A percentile compares a stretch with the other conserved stretches of the same genome.
These are phyloP conservation scores for Fusarium udum DNA, from an alignment of 2,329 filamentous ascomycete genomes.

Conservation along the genomic window DNA sequence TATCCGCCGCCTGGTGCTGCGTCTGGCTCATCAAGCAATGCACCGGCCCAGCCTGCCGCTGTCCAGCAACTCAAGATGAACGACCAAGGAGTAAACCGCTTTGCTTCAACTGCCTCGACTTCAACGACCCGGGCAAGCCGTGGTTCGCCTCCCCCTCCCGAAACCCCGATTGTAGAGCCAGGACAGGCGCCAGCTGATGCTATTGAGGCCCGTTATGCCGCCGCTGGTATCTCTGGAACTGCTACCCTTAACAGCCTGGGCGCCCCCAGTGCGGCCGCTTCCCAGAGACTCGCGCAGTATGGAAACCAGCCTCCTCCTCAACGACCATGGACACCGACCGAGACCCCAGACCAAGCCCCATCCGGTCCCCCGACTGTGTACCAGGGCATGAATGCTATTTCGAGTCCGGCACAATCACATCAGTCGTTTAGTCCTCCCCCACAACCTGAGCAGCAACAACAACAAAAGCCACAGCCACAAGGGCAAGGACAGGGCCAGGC, in stretches of 20 bases:
- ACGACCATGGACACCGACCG: constrained; percentile 93
- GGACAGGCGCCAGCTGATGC: constrained; percentile 76
- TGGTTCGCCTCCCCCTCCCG: constrained; percentile 92
- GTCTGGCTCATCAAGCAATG: constrained; percentile 48
- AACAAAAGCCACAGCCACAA: constrained; percentile 43
- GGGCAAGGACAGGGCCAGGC: constrained; percentile 47
- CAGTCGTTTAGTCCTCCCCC: constrained; percentile 49
- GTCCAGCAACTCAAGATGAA: constrained; percentile 45
- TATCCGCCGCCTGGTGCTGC: constrained; percentile 65
- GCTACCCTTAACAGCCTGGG: constrained; percentile 80
- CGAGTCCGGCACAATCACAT: constrained; percentile 56
- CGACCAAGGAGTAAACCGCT: constrained; percentile 66
- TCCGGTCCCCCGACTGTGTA: constrained; percentile 93
- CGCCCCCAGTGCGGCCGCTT: constrained; percentile 78
- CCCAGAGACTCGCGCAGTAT: constrained; percentile 84
- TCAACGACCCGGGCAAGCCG: constrained; percentile 92
- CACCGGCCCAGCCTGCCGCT: constrained; percentile 33
- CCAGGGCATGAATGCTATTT: constrained; percentile 80
- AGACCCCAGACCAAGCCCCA: constrained; percentile 83
- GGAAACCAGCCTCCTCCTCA: constrained; percentile 53
- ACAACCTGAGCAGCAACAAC: constrained; percentile 47
- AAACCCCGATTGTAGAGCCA: constrained; percentile 84
- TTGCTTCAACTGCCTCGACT: constrained; percentile 86
- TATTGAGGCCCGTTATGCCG: constrained; percentile 91
- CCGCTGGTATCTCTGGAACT: constrained; percentile 87